Evolutionary conservation across 306 rosid species (phyloP).

Genomic region (Medicago lupulina): DNA sequence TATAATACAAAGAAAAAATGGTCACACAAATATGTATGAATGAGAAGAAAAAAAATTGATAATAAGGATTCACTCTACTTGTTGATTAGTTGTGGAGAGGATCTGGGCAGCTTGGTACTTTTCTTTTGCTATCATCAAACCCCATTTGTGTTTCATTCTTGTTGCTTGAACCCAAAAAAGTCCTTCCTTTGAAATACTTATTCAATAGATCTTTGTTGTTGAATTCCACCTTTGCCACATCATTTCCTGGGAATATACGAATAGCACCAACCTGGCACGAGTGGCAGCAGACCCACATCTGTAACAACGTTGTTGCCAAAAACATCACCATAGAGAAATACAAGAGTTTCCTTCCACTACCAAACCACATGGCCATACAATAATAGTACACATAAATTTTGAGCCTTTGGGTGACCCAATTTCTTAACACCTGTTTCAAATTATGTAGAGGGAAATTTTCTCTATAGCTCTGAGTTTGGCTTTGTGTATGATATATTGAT

Average conservation of each 20-base stretch:
- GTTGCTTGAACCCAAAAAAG: slow-evolving; percentile 45
- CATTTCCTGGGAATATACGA: slow-evolving; percentile 53
- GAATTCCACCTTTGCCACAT: slow-evolving; percentile 31
- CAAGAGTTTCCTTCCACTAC: slow-evolving; percentile 57
- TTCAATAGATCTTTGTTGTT: slow-evolving; percentile 56
- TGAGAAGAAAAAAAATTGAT: slow-evolving; percentile 18
- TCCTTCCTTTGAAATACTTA: slow-evolving; percentile 60
- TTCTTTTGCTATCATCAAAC: slow-evolving; percentile 71
- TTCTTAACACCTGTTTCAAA: neutral
- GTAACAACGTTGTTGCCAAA: slow-evolving; percentile 45
- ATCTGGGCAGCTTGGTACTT: slow-evolving; percentile 97
- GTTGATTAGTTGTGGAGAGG: slow-evolving; percentile 97
- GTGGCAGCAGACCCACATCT: slow-evolving; percentile 54
- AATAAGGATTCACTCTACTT: slow-evolving; percentile 37
- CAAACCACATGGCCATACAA: slow-evolving; percentile 60
- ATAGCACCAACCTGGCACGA: slow-evolving; percentile 54
- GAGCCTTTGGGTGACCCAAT: slow-evolving; percentile 11
- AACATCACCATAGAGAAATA: slow-evolving; percentile 42
- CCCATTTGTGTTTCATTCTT: slow-evolving; percentile 38
- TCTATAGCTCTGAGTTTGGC: neutral
- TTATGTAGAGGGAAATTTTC: neutral
- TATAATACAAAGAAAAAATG: neutral
- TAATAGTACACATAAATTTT: slow-evolving; percentile 50
- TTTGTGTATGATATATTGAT: neutral
- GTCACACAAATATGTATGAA: neutral